Evolutionary conservation across 163 green algal species (phyloP), one percentile per base, ranked within the genome.

Genomic region (Chlorella variabilis): DNA sequence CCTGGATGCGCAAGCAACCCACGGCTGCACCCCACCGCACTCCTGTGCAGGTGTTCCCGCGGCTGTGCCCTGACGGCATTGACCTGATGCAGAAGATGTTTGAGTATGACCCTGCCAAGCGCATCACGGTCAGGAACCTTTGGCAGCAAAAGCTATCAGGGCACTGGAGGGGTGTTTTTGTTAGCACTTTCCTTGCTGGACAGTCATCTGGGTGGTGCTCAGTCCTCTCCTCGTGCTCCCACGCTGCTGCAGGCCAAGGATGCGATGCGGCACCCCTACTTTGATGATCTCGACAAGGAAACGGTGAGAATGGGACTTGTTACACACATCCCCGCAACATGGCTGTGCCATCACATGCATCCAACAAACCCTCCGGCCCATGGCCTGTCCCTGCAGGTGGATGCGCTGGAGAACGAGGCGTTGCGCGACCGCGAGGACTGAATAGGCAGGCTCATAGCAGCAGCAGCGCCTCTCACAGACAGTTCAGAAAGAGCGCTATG

Each of bases 231-330:
- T n/a, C n/a, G n/a, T n/a, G n/a, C n/a, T n/a, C n/a, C n/a, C n/a
- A n/a, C n/a, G n/a, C n/a, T n/a, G n/a, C 23, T 87, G 66, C 89
- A 97, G 91, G 97, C 97, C 54, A 99, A 97, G 91, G 93, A 98
- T 38, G 96, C 97, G 7, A 86, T 99, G 56, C 87, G 93, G 29
- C 97, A 99, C 89, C 92, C 95, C 13, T 99, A 98, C 92, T 99
- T 99, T 92, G 89, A 97, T 78, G 93, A 98, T 83, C 83, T 99
- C 34, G 92, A 98, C 87, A 96, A 91, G 86, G 89, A 66, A 4
- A 51, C 70, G 54, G 54, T 63, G 23, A 63, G 45, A 54, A 54
- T n/a, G n/a, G n/a, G n/a, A n/a, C n/a, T n/a, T n/a, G n/a, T n/a
- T n/a, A n/a, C n/a, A n/a, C n/a, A n/a, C n/a, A n/a, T n/a, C n/a